A percentile compares a stretch with the other conserved stretches of the same genome.
Evolutionary conservation across 2,329 filamentous ascomycete species (phyloP).

Genomic region (Microdochium paspali): DNA sequence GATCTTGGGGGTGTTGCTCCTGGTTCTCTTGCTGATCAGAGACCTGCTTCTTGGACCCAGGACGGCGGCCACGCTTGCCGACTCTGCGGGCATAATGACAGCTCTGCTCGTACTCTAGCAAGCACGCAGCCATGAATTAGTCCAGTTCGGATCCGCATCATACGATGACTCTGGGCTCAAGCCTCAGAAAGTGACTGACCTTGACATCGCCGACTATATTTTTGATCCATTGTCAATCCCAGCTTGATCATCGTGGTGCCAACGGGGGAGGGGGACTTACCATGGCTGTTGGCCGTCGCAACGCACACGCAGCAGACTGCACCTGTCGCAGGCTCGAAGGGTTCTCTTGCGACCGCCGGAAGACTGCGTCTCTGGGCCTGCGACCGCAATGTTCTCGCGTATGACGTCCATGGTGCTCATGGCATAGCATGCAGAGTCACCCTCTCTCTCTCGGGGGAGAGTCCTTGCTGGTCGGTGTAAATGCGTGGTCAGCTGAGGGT

Average conservation of each 20-base stretch:
- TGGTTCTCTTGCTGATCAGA: not conserved
- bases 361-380: slow-evolving; percentile 20
- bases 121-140: too few species aligned
- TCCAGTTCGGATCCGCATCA: too few species aligned
- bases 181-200: not conserved
- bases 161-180: too few species aligned
- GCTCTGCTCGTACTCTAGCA: not conserved
- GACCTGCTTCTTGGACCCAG: not conserved
- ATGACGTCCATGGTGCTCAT: not conserved
- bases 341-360: slow-evolving; percentile 13
- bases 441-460: too few species aligned
- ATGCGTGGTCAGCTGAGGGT: not conserved
- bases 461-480: too few species aligned
- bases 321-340: slow-evolving; percentile 24
- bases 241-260: not conserved
- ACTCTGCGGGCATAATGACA: not conserved
- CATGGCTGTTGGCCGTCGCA: slow-evolving; percentile 30
- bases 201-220: not conserved
- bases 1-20: not conserved
- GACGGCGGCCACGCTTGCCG: not conserved
- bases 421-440: not conserved
- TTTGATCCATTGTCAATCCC: not conserved
- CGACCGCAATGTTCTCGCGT: not conserved
- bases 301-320: slow-evolving; percentile 28
- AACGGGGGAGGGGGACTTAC: slow-evolving; percentile 16